Evolutionary conservation across 352 stramenopile genomes (phyloP).

Genomic region (Blastocystis sp.): DNA sequence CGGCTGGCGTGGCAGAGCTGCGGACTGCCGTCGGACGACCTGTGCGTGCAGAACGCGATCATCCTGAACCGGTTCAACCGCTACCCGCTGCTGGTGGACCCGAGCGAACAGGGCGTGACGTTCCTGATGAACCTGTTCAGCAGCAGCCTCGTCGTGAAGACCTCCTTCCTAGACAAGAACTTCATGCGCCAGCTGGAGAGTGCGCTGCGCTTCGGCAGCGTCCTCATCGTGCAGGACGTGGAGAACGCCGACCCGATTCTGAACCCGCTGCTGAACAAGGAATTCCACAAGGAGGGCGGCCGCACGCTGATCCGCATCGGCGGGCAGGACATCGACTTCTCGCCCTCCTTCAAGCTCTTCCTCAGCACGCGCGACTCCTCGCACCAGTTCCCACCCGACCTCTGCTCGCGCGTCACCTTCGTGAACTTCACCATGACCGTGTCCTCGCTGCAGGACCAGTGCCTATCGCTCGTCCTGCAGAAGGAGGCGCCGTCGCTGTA

Average conservation of each 20-base stretch:
- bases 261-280: constrained; percentile 97
- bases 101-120: constrained; percentile 91
- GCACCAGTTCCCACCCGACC: constrained; percentile 93
- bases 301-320: constrained; percentile 93
- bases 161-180: constrained; percentile 89
- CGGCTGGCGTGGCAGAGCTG: constrained; percentile 86
- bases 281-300: constrained; percentile 96
- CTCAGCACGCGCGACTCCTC: constrained; percentile 94
- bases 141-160: constrained; percentile 88
- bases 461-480: constrained; percentile 89
- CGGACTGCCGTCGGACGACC: constrained; percentile 90
- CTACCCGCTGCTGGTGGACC: constrained; percentile 97
- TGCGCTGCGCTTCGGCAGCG: constrained; percentile 96
- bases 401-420: constrained; percentile 96
- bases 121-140: constrained; percentile 97
- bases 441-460: constrained; percentile 93
- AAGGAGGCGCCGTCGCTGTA: constrained; percentile 95
- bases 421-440: constrained; percentile 99
- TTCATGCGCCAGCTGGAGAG: constrained; percentile 99
- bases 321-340: constrained; percentile 99
- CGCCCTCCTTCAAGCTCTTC: constrained; percentile 94
- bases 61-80: constrained; percentile 93
- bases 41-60: constrained; percentile 98
- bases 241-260: constrained; percentile 96
- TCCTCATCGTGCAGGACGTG: constrained; percentile 97